These are phyloP conservation scores for Hypoxylon sp. DNA, from an alignment of 2,329 filamentous ascomycete species.

Conservation along the genomic window DNA sequence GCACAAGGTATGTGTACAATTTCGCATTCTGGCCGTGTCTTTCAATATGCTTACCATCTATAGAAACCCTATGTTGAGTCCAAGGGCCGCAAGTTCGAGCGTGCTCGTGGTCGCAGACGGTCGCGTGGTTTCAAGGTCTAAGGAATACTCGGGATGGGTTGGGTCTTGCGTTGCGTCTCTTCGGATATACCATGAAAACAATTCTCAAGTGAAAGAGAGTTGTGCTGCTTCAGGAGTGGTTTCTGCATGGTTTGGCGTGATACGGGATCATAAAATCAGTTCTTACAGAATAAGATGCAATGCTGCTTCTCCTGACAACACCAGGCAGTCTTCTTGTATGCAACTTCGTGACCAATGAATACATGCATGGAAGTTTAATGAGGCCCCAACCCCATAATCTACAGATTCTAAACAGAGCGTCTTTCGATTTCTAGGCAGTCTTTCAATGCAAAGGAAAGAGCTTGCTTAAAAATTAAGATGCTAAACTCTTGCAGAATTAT, in stretches of 20 bases:
- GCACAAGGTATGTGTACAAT: slow-evolving; percentile 81
- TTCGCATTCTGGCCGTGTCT: background rate
- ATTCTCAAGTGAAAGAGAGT: slow-evolving; percentile 49
- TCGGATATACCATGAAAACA: slow-evolving; percentile 52
- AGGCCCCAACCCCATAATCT: background rate
- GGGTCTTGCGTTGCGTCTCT: slow-evolving; percentile 52
- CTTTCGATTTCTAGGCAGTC: background rate
- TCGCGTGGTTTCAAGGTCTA: slow-evolving; percentile 99
- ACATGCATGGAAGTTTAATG: background rate
- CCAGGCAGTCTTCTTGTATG: slow-evolving; percentile 18
- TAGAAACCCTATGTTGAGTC: slow-evolving; percentile 97
- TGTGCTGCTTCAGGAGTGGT: slow-evolving; percentile 53
- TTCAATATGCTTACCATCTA: slow-evolving; percentile 38
- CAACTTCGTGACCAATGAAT: slow-evolving; percentile 37
- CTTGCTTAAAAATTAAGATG: background rate
- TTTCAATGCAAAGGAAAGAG: background rate
- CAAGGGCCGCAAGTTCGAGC: slow-evolving; percentile 99
- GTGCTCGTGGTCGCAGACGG: slow-evolving; percentile 97
- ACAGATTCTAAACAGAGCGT: background rate
- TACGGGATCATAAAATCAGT: slow-evolving; percentile 61
- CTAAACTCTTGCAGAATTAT: slow-evolving; percentile 8
- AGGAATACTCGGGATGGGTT: slow-evolving; percentile 61
- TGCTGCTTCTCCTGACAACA: slow-evolving; percentile 49
- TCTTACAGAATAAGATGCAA: slow-evolving; percentile 55
- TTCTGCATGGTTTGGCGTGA: slow-evolving; percentile 63